Conservation (phyloP, 1,284 basidiomycete genomes). For the Volvariella volvacea region DNA sequence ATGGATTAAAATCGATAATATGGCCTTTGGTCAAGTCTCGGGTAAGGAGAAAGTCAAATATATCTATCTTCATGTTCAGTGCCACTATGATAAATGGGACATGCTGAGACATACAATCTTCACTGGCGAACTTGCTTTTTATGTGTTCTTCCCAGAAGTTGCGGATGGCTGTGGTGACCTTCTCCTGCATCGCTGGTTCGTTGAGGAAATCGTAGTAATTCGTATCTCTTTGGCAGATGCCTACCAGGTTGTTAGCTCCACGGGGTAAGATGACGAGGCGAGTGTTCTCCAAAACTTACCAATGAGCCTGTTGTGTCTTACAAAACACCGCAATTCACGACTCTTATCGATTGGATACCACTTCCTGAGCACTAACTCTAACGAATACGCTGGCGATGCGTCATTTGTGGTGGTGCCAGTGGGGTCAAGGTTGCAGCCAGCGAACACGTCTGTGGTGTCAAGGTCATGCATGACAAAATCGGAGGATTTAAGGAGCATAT, state of each 20-base stretch:
- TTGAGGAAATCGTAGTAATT: constrained; percentile 89
- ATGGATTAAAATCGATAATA: constrained; percentile 90
- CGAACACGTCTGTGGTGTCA: constrained; percentile 52
- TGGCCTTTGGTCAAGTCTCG: constrained; percentile 71
- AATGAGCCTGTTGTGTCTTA: constrained; percentile 59
- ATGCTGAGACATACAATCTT: constrained; percentile 58
- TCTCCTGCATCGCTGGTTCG: constrained; percentile 44
- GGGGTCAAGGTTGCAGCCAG: constrained; percentile 37
- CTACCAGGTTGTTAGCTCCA: constrained; percentile 32
- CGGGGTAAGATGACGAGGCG: constrained; percentile 3
- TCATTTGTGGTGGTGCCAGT: constrained; percentile 4
- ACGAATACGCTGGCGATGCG: constrained; percentile 35
- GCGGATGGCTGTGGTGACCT: constrained; percentile 48
- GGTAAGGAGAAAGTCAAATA: constrained; percentile 84
- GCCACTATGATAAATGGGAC: background rate
- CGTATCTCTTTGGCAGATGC: constrained; percentile 83
- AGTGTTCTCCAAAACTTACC: constrained; percentile 39
- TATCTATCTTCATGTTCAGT: constrained; percentile 41
- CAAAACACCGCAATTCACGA: constrained; percentile 85
- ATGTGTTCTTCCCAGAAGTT: constrained; percentile 70
- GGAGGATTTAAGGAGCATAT: constrained; percentile 88
- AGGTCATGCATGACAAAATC: constrained; percentile 88
- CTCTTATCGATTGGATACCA: constrained; percentile 85
- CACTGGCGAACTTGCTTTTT: constrained; percentile 46
- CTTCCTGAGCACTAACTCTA: constrained; percentile 89